Evolutionary conservation across 345 rosid genomes (phyloP), one percentile per base, ranked within the genome.

Genomic region (Trapa incisa): DNA sequence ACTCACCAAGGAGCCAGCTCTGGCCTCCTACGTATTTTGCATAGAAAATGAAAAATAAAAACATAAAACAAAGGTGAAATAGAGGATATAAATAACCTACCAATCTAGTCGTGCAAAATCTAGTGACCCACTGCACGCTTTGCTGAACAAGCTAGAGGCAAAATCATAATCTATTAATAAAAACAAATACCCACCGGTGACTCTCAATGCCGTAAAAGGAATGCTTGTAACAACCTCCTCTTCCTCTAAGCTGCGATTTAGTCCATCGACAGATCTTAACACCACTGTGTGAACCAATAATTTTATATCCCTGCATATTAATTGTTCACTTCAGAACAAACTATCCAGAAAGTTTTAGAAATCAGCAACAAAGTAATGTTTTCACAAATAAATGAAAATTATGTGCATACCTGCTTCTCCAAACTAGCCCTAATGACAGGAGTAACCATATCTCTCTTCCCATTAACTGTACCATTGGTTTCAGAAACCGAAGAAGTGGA

Each of bases 161-260:
- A 9, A 38, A 64, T 32, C 48, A 45, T 56, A 37, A 33, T 0
- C 43, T n/a, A 45, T n/a, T 33, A 57, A 65, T 56, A 57, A 56
- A 37, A 76, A 65, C 37, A 42, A 38, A 68, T 32, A 61, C 60
- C 75, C 69, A 94, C 99, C 99, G 91, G 75, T 94, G 99, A 78
- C 99, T 94, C 80, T 94, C 99, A 61, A 94, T 94, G 73, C 97
- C 99, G 77, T 94, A 91, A 77, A 94, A 94, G 17, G 97, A 87
- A 77, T 94, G 96, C 87, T 94, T 94, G 80, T 94, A 94, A 82
- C 96, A 94, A 70, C 99, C 99, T 84, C 99, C 99, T 67, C 99
- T 84, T 50, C 99, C 99, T 82, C 97, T 86, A 73, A 94, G 99
- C 68, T 94, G 99, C 38, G 97, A 94, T 78, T 94, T 94, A 67